Conservation (phyloP, 768 basidiomycete species). For the Tulasnella sp. region DNA sequence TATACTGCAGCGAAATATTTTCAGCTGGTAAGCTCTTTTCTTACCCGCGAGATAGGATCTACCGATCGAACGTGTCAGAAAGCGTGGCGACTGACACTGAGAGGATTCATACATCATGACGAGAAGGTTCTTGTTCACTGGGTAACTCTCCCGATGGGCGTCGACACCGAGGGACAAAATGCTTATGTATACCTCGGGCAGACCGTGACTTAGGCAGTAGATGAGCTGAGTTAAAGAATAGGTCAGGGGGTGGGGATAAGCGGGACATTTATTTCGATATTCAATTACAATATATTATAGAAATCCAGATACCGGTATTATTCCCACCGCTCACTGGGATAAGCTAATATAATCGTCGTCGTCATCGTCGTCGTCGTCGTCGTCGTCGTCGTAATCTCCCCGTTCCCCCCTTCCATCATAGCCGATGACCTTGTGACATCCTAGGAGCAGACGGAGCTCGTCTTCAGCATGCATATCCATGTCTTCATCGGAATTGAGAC, state of each 20-base stretch:
- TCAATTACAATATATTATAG: neutral
- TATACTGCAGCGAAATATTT: no score
- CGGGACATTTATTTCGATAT: no score
- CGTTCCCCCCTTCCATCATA: neutral
- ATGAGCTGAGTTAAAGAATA: neutral
- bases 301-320: neutral
- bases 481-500: neutral
- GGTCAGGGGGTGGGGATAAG: no score
- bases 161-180: no score
- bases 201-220: neutral
- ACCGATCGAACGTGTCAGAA: no score
- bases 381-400: neutral
- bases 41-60: no score
- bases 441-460: neutral
- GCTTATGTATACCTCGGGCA: no score
- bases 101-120: no score
- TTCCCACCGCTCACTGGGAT: neutral
- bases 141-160: no score
- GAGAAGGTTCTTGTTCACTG: no score
- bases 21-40: no score
- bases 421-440: neutral
- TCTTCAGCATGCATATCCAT: neutral
- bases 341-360: neutral
- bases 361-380: neutral
- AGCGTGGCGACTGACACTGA: no score